phyloP scores from a whole-genome alignment of 169 alveolate genomes.

The Eimeria brunetti region DNA sequence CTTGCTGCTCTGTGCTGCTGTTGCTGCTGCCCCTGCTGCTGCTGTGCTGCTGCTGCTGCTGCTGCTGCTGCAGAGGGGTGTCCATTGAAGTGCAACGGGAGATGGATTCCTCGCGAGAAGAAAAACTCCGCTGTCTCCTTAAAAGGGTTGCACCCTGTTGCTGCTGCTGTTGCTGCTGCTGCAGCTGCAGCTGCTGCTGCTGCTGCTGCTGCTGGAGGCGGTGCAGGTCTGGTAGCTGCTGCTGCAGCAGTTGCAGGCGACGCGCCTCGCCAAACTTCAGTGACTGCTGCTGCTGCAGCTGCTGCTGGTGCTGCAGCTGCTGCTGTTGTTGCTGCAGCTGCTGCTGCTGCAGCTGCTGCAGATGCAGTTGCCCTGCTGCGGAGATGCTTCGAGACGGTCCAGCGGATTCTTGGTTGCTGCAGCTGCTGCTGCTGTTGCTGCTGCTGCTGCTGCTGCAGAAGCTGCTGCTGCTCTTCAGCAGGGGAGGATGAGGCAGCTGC shows the following conservation, averaged over 20 bases:
- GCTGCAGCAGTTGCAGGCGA: neutral
- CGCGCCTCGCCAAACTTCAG: too few relatives aligned
- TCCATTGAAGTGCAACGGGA: neutral
- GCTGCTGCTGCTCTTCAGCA: neutral
- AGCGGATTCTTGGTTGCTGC: neutral
- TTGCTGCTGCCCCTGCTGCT: too few relatives aligned
- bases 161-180: constrained; percentile 27
- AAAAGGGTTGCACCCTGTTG: neutral
- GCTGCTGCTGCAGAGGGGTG: neutral
- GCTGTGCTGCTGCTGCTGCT: neutral
- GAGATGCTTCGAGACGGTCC: neutral
- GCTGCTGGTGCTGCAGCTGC: neutral
- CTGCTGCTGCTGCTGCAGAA: neutral
- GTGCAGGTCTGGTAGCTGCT: neutral
- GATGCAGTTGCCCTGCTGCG: neutral
- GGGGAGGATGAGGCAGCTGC: constrained; percentile 22
- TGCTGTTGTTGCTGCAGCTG: neutral
- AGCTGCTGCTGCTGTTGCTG: neutral
- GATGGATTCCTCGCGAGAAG: constrained; percentile 5
- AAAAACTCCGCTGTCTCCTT: constrained; percentile 11
- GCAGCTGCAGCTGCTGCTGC: neutral
- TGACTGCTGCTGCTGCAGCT: constrained; percentile 8
- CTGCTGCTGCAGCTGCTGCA: constrained; percentile 34
- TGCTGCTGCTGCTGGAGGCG: neutral
- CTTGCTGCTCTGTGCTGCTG: constrained; percentile 24